A percentile compares a stretch with the other conserved stretches of the same genome.
Evolutionary conservation across 805 yeast species (phyloP).

Genomic region (Debaryomyces castellii): DNA sequence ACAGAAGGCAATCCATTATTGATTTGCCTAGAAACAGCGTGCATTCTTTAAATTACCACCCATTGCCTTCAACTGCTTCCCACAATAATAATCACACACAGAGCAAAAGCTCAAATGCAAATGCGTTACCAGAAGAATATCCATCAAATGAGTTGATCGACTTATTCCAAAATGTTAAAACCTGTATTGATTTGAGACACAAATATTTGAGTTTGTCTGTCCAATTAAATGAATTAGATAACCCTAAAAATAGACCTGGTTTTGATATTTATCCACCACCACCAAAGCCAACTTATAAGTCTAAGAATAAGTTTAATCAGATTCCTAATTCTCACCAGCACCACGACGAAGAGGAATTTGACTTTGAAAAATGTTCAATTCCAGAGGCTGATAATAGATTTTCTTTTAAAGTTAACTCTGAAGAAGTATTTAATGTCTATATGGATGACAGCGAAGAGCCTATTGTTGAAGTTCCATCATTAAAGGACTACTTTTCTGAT

Average conservation of each 20-base stretch:
- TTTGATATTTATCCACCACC: constrained; percentile 94
- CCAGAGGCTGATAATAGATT: constrained; percentile 48
- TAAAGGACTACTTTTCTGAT: constrained; percentile 84
- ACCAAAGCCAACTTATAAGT: constrained; percentile 80
- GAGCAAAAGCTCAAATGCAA: constrained; percentile 6
- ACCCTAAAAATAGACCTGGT: constrained; percentile 73
- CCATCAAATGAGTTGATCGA: constrained; percentile 70
- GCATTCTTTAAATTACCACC: constrained; percentile 11
- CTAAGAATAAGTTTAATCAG: constrained; percentile 54
- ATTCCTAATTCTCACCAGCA: constrained; percentile 28
- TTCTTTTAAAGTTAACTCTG: constrained; percentile 49
- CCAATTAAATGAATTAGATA: constrained; percentile 65
- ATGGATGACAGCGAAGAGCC: constrained; percentile 30
- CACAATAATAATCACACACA: constrained; percentile 17
- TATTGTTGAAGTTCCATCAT: constrained; percentile 69
- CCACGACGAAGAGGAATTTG: constrained; percentile 52
- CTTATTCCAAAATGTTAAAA: constrained; percentile 58
- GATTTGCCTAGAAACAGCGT: constrained; percentile 30
- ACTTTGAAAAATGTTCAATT: constrained; percentile 53
- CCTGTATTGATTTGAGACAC: constrained; percentile 71
- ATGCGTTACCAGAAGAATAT: constrained; percentile 45
- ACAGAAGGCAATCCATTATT: constrained; percentile 37
- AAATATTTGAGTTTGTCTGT: constrained; percentile 70
- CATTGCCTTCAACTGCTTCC: constrained; percentile 16
- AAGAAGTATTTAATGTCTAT: constrained; percentile 70